Evolutionary conservation across 164 flowering plant genomes (phyloP).

Genomic region (Annona squamosa): DNA sequence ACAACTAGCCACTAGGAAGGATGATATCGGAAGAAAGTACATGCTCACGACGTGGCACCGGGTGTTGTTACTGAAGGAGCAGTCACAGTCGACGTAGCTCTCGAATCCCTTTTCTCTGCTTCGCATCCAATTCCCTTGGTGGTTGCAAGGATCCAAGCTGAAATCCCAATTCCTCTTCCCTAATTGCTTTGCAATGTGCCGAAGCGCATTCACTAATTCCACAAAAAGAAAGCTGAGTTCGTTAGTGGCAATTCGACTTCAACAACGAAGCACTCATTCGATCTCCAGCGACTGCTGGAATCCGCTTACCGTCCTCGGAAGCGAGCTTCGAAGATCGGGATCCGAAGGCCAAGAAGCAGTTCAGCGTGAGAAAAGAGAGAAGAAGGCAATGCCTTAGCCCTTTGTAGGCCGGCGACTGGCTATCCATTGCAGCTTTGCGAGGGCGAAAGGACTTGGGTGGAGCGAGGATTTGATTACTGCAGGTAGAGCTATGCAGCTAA

Average conservation of each 20-base stretch:
- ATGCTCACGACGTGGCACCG: slow-evolving; percentile 53
- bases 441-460: not conserved
- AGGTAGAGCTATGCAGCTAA: too few relatives aligned
- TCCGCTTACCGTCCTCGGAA: not conserved
- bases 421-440: not conserved
- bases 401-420: not conserved
- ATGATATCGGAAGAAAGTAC: slow-evolving; percentile 19
- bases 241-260: not conserved
- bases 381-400: not conserved
- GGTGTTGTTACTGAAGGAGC: slow-evolving; percentile 37
- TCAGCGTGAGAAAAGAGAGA: not conserved
- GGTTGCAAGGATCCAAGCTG: slow-evolving; percentile 15
- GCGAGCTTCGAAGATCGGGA: not conserved
- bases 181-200: slow-evolving; percentile 35
- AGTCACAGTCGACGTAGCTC: slow-evolving; percentile 48
- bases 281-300: not conserved
- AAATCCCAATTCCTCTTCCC: slow-evolving; percentile 60
- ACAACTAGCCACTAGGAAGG: not conserved
- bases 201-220: slow-evolving; percentile 52
- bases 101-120: slow-evolving; percentile 30
- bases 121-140: slow-evolving; percentile 30
- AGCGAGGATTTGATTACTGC: too few relatives aligned
- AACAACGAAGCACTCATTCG: not conserved
- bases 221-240: not conserved
- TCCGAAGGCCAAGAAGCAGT: not conserved